These are phyloP conservation scores for Scleroderma bovista DNA, from an alignment of 768 basidiomycete species.

Conservation along the genomic window DNA sequence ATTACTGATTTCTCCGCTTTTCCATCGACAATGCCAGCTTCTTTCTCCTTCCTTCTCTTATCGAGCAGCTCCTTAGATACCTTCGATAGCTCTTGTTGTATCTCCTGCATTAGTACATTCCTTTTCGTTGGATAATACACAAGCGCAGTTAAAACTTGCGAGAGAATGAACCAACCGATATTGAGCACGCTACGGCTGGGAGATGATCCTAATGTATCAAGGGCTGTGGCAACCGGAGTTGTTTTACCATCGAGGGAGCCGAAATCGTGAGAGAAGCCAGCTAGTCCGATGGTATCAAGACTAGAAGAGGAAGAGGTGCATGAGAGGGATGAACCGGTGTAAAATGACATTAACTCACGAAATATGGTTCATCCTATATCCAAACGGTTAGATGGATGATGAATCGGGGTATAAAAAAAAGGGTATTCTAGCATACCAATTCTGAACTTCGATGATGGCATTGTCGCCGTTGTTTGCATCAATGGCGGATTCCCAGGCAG, in stretches of 20 bases:
- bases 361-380: slow-evolving; percentile 39
- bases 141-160: slow-evolving; percentile 25
- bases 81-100: slow-evolving; percentile 28
- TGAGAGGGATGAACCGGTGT: background rate
- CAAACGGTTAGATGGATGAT: background rate
- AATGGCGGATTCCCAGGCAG: slow-evolving; percentile 26
- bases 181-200: slow-evolving; percentile 8
- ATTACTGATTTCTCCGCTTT: slow-evolving; percentile 22
- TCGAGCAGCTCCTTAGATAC: slow-evolving; percentile 36
- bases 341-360: slow-evolving; percentile 26
- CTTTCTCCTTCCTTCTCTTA: slow-evolving; percentile 31
- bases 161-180: slow-evolving; percentile 19
- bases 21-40: slow-evolving; percentile 12
- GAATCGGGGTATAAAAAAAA: too few species aligned
- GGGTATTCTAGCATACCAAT: slow-evolving; percentile 29
- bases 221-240: slow-evolving; percentile 18
- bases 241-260: slow-evolving; percentile 34
- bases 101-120: slow-evolving; percentile 13
- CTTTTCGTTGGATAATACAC: slow-evolving; percentile 28
- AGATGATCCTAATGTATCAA: slow-evolving; percentile 19
- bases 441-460: slow-evolving; percentile 42
- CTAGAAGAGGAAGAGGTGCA: slow-evolving; percentile 10
- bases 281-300: slow-evolving; percentile 41
- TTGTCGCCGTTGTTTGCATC: slow-evolving; percentile 19
- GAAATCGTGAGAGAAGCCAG: slow-evolving; percentile 43